Evolutionary conservation across 768 basidiomycete genomes (phyloP).

Genomic region (Exidia glandulosa): DNA sequence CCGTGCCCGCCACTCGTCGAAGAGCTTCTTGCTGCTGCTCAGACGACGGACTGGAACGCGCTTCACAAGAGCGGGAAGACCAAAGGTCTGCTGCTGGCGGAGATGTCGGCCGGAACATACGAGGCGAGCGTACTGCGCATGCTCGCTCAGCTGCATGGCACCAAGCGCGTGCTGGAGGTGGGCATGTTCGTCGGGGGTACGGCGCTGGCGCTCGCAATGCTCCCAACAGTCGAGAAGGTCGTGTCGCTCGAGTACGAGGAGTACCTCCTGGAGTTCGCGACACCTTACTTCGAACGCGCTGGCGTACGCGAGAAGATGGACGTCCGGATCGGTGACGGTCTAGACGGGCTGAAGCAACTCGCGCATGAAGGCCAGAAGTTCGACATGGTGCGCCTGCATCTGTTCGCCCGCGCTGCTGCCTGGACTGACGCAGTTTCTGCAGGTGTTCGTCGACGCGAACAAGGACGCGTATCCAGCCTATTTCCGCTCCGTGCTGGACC

Average conservation of each 20-base stretch:
- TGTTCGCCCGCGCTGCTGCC: not conserved
- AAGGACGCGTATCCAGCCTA: not conserved
- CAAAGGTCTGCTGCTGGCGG: not conserved
- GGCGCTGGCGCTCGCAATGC: not conserved
- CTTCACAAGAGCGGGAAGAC: too few species aligned
- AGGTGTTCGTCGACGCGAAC: not conserved
- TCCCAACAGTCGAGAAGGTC: not conserved
- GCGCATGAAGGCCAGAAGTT: not conserved
- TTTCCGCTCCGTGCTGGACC: not conserved
- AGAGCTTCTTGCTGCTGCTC: not conserved
- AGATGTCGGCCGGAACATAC: not conserved
- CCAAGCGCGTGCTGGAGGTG: not conserved
- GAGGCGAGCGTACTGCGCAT: not conserved
- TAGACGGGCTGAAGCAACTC: not conserved
- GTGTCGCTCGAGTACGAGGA: not conserved
- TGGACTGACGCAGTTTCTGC: not conserved
- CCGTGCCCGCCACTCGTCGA: not conserved
- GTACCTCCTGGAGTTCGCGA: not conserved
- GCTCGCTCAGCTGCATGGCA: not conserved
- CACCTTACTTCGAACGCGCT: not conserved
- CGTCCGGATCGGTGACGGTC: not conserved
- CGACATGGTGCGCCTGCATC: not conserved
- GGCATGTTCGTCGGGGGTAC: not conserved
- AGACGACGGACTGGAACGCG: not conserved
- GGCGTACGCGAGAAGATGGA: not conserved